phyloP scores from a whole-genome alignment of 2,329 filamentous ascomycete genomes.

The Sclerotinia borealis region DNA sequence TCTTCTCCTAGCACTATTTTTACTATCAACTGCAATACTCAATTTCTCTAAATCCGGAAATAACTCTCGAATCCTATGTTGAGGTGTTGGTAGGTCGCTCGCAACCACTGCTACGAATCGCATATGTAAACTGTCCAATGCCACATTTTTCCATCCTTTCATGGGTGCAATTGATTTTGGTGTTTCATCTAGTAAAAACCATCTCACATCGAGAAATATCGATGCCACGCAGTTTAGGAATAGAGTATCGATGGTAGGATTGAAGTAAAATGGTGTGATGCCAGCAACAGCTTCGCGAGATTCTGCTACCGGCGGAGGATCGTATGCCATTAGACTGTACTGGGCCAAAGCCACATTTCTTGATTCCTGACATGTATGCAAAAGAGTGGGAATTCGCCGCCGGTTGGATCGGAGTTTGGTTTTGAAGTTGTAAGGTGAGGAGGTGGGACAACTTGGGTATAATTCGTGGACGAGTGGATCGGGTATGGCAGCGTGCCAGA shows the following conservation, averaged over 20 bases:
- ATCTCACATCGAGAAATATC: conserved; percentile 31
- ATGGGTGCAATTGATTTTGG: conserved; percentile 22
- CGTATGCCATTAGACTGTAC: conserved; percentile 27
- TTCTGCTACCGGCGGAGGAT: conserved; percentile 14
- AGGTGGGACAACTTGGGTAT: conserved; percentile 20
- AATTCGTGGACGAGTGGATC: conserved; percentile 29
- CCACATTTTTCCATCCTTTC: conserved; percentile 30
- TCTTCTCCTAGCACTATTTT: conserved; percentile 25
- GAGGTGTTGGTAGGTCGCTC: conserved; percentile 18
- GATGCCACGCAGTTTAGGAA: conserved; percentile 26
- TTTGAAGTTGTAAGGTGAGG: conserved; percentile 29
- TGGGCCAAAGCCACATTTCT: conserved; percentile 23
- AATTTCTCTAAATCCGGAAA: conserved; percentile 27
- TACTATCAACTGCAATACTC: conserved; percentile 29
- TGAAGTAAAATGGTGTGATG: conserved; percentile 30
- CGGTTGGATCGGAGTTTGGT: conserved; percentile 32
- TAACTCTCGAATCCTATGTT: conserved; percentile 26
- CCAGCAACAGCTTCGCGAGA: conserved; percentile 21
- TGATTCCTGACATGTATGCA: conserved; percentile 27
- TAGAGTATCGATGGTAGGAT: conserved; percentile 26
- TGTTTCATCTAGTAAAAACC: conserved; percentile 28
- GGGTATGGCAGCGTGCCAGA: conserved; percentile 25
- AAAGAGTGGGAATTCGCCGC: conserved; percentile 23
- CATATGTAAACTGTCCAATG: conserved; percentile 29
- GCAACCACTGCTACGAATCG: conserved; percentile 29